Evolutionary conservation across 208 protist species (phyloP).

Genomic region (Wallacemonas sp.): DNA sequence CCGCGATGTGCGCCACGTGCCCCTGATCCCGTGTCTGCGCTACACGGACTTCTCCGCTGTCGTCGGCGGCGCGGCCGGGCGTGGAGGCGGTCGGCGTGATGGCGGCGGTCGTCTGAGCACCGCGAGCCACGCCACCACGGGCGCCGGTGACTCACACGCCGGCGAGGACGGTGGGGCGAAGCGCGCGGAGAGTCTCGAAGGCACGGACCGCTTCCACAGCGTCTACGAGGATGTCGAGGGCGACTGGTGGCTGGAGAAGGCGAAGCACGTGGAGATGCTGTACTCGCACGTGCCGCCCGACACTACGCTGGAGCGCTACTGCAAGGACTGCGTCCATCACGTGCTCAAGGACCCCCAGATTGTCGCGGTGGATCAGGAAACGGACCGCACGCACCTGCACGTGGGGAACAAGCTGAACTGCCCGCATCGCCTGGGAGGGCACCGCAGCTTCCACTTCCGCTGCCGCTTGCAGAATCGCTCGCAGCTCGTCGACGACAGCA

Average conservation of each 20-base stretch:
- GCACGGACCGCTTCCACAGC: not conserved
- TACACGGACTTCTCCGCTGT: conserved; percentile 71
- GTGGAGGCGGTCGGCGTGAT: not conserved
- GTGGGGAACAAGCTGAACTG: conserved; percentile 74
- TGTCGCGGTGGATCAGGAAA: conserved; percentile 74
- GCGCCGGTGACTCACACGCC: not conserved
- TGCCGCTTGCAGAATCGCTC: conserved; percentile 54
- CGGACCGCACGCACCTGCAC: conserved; percentile 44
- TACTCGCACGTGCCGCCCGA: conserved; percentile 76
- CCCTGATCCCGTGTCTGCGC: conserved; percentile 52
- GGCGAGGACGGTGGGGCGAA: not conserved
- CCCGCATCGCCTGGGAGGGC: conserved; percentile 50
- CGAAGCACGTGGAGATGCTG: conserved; percentile 68
- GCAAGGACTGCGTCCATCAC: conserved; percentile 73
- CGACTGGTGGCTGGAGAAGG: conserved; percentile 73
- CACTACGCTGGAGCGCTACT: conserved; percentile 68
- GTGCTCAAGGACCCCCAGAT: conserved; percentile 69
- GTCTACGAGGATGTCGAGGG: conserved; percentile 13
- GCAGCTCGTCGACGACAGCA: conserved; percentile 56
- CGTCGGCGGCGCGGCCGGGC: conserved; percentile 14
- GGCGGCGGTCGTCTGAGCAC: not conserved
- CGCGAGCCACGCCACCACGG: not conserved
- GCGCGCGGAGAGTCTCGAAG: not conserved
- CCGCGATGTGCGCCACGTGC: conserved; percentile 55
- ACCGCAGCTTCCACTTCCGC: conserved; percentile 72